Conservation (phyloP, 2,329 filamentous ascomycete species). For the Lachnellula subtilissima region DNA sequence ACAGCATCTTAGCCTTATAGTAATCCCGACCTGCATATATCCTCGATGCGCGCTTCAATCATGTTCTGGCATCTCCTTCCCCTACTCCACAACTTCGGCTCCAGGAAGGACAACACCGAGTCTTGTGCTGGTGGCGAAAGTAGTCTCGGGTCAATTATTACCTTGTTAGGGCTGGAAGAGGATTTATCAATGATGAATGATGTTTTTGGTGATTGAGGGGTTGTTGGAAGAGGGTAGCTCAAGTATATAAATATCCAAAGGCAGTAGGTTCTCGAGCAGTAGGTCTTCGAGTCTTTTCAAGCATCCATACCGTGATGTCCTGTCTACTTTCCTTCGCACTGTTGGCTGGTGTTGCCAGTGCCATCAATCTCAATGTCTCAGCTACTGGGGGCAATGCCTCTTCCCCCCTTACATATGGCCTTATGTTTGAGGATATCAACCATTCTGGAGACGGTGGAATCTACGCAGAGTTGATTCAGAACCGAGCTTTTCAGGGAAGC, state of each 20-base stretch:
- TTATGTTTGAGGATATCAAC: slow-evolving; percentile 32
- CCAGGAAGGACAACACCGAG: not conserved
- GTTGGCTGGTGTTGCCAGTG: slow-evolving; percentile 16
- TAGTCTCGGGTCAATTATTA: not conserved
- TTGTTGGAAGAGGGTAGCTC: not conserved
- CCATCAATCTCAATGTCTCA: slow-evolving; percentile 25
- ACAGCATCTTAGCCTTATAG: not conserved
- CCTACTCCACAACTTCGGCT: not conserved
- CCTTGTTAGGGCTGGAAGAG: not conserved
- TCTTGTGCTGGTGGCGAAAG: not conserved
- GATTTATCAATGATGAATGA: not conserved
- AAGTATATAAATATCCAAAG: not conserved
- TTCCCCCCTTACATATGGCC: slow-evolving; percentile 25
- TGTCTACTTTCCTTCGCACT: slow-evolving; percentile 1
- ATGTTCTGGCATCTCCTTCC: not conserved
- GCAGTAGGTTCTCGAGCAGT: not conserved
- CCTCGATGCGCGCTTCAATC: slow-evolving; percentile 6
- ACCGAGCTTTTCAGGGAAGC: slow-evolving; percentile 61
- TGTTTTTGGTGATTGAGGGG: not conserved
- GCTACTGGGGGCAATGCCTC: slow-evolving; percentile 26
- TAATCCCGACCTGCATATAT: slow-evolving; percentile 1
- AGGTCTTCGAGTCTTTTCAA: not conserved
- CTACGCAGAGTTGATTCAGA: slow-evolving; percentile 66
- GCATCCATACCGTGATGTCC: not conserved
- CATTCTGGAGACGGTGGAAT: slow-evolving; percentile 30